Evolutionary conservation across 2,329 filamentous ascomycete genomes (phyloP).

Genomic region (Elsinoe perseae): DNA sequence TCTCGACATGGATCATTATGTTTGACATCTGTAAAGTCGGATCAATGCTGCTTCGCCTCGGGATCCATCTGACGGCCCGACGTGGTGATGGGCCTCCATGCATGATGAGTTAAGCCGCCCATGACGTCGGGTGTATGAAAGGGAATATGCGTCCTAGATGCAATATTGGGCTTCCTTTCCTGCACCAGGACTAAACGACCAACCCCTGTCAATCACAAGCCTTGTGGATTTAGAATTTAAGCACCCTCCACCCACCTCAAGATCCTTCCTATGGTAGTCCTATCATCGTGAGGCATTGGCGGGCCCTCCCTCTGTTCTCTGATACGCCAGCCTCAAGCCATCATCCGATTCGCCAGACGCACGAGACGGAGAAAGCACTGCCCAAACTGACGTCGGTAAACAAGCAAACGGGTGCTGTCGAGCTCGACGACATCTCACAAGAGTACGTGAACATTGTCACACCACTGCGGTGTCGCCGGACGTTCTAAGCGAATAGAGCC

Average conservation of each 20-base stretch:
- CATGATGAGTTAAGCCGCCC: not conserved
- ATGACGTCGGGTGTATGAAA: not conserved
- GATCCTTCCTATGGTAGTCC: conserved; percentile 4
- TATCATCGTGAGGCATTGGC: not conserved
- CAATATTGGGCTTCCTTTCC: not conserved
- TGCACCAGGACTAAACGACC: not conserved
- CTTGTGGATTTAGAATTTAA: conserved; percentile 5
- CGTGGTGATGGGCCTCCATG: conserved; percentile 7
- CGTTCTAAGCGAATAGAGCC: not conserved
- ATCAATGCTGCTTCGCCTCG: not conserved
- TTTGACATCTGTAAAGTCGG: not conserved
- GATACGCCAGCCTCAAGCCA: conserved; percentile 10
- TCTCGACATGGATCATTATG: not conserved
- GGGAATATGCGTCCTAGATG: not conserved
- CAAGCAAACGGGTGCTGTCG: conserved; percentile 5
- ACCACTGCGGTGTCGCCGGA: conserved; percentile 3
- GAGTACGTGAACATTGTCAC: conserved; percentile 10
- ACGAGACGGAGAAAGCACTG: conserved; percentile 6
- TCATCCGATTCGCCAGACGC: conserved; percentile 12
- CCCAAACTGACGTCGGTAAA: conserved; percentile 14
- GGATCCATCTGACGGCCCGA: not conserved
- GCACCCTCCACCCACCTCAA: conserved; percentile 1
- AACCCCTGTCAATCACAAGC: conserved; percentile 8
- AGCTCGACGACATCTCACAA: conserved; percentile 9
- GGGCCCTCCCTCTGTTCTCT: not conserved